Percentiles rank a stretch among this genome's conserved stretches.
These are phyloP conservation scores for Hyaloscypha variabilis DNA, from an alignment of 495 filamentous ascomycete genomes.

Conservation along the genomic window DNA sequence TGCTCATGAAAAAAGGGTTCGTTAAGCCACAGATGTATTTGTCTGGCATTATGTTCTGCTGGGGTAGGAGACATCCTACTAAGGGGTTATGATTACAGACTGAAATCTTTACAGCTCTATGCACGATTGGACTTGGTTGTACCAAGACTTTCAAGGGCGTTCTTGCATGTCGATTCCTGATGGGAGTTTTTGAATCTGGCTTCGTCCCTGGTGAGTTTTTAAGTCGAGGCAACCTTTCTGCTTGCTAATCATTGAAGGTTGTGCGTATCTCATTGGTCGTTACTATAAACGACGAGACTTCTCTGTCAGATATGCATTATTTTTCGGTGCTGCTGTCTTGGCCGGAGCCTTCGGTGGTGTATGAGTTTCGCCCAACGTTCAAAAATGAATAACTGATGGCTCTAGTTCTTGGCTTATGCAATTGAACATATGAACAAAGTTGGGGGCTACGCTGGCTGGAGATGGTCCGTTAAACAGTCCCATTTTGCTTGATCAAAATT, in stretches of 20 bases:
- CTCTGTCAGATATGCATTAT: slow-evolving; percentile 56
- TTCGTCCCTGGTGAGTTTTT: slow-evolving; percentile 50
- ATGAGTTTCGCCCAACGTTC: slow-evolving; percentile 20
- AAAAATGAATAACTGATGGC: not conserved
- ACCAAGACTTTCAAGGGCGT: slow-evolving; percentile 44
- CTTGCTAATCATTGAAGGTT: not conserved
- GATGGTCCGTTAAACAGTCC: slow-evolving; percentile 29
- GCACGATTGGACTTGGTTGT: slow-evolving; percentile 63
- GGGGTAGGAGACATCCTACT: not conserved
- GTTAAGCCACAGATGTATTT: slow-evolving; percentile 81
- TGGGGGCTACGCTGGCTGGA: slow-evolving; percentile 45
- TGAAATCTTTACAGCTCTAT: not conserved
- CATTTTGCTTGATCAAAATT: not conserved
- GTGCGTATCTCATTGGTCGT: slow-evolving; percentile 53
- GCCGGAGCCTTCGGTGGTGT: slow-evolving; percentile 61
- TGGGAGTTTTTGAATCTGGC: slow-evolving; percentile 72
- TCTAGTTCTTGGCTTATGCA: slow-evolving; percentile 55
- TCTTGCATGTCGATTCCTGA: slow-evolving; percentile 46
- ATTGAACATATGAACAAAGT: slow-evolving; percentile 56
- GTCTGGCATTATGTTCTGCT: slow-evolving; percentile 74
- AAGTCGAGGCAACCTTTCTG: not conserved
- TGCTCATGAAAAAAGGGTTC: slow-evolving; percentile 67
- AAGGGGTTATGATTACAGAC: too few relatives aligned
- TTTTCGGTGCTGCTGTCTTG: slow-evolving; percentile 56
- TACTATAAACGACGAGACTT: slow-evolving; percentile 64